Percentiles rank a stretch among this genome's conserved stretches.
Conservation (phyloP, 1,284 basidiomycete species). For the Pseudozyma pruni region DNA sequence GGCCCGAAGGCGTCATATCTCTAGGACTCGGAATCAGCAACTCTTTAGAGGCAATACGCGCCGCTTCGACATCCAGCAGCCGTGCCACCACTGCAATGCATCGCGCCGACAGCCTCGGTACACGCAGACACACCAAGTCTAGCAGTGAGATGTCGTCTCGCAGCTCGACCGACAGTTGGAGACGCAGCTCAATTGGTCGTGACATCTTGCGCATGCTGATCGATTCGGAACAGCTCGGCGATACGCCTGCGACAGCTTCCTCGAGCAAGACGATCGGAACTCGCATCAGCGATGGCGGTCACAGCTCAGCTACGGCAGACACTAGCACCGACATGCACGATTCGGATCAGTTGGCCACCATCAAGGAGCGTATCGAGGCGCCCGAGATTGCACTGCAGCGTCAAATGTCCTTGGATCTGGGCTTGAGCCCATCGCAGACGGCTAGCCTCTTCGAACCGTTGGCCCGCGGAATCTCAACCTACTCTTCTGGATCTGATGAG, state of each 20-base stretch:
- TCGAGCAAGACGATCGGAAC: slow-evolving; percentile 21
- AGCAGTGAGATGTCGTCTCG: slow-evolving; percentile 27
- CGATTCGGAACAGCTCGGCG: slow-evolving; percentile 16
- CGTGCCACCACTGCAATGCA: neutral
- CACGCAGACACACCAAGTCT: slow-evolving; percentile 22
- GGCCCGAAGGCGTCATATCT: neutral
- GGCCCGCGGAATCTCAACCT: slow-evolving; percentile 12
- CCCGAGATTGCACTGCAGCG: slow-evolving; percentile 23
- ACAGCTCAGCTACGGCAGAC: slow-evolving; percentile 37
- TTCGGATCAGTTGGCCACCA: slow-evolving; percentile 33
- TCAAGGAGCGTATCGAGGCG: slow-evolving; percentile 41
- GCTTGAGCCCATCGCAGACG: slow-evolving; percentile 6
- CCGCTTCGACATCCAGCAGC: neutral
- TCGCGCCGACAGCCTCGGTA: slow-evolving; percentile 1
- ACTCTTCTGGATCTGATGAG: slow-evolving; percentile 11
- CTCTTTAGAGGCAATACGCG: neutral
- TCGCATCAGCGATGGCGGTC: slow-evolving; percentile 38
- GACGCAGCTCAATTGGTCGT: slow-evolving; percentile 16
- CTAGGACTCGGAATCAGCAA: slow-evolving; percentile 35
- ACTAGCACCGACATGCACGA: slow-evolving; percentile 41
- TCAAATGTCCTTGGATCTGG: slow-evolving; percentile 14
- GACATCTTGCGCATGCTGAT: slow-evolving; percentile 15
- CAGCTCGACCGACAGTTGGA: slow-evolving; percentile 43
- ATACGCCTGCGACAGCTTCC: slow-evolving; percentile 4
- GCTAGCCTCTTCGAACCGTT: slow-evolving; percentile 6